Base-by-base conservation (phyloP, 805 yeast species). In the Monosporozyma siamensis region DNA sequence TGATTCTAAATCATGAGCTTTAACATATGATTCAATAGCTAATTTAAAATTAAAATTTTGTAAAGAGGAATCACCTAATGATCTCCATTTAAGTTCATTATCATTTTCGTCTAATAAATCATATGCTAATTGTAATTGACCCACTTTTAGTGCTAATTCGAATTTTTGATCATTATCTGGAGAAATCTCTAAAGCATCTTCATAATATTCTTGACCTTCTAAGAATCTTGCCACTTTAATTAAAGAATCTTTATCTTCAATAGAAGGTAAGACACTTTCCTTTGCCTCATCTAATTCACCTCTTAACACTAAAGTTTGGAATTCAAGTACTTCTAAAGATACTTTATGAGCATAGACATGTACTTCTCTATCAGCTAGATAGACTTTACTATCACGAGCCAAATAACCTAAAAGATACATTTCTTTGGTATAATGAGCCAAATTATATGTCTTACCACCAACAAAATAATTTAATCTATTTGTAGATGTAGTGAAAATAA, bases 291-390 rank as follows among this genome's bases (percentile, higher is more conserved):
- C 95, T 52, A 89, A 67, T 59, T 94, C 97, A 40, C 97, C 97
- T 61, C 98, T 81, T 65, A 90, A 72, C 3, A 90, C 95, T 44
- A 89, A 77, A 1, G 99, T 92, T 70, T 92, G 97, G 68, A 88
- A 89, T 68, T 90, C 97, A 50, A 92, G 73, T 4, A 92, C 95
- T 8, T 88, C 77, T 27, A 90, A 67, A 27, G 95, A 85, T 40
- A 92, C 73, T 56, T 73, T 78, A 70, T 89, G 88, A 18, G 95
- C 77, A 34, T 82, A 69, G 39, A 92, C 81, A 50, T 83, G 82
- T 58, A 88, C 75, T 47, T 90, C 88, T 67, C 88, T 89, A 68
- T 92, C 98, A 48, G 92, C 79, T 54, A 92, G 77, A 61, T 88
- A 92, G 43, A 92, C 80, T 53, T 81, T 85, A 55, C 86, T 86